Evolutionary conservation across 345 rosid genomes (phyloP).

Genomic region (Geranium rotundifolium): DNA sequence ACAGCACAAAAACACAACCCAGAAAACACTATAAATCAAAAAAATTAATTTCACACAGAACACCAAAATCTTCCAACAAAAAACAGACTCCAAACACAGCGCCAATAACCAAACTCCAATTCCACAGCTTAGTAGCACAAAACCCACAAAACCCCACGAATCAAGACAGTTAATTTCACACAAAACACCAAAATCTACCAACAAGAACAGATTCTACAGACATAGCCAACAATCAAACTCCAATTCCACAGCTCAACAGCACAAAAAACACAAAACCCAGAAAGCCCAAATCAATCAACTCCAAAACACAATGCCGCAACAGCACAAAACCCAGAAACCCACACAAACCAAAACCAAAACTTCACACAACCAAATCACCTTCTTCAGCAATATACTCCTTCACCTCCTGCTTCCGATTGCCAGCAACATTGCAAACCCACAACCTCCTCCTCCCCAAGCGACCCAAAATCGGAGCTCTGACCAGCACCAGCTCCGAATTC

Average conservation of each 20-base stretch:
- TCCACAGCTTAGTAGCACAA: neutral
- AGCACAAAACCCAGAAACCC: neutral
- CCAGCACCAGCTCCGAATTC: slow-evolving; percentile 17
- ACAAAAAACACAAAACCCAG: neutral
- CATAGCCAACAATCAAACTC: neutral
- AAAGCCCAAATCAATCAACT: neutral
- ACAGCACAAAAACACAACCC: neutral
- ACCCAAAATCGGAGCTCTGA: slow-evolving; percentile 14
- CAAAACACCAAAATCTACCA: too few species aligned
- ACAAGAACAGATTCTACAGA: neutral
- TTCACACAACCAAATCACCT: slow-evolving; percentile 13
- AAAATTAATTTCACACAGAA: neutral
- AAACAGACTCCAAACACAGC: neutral
- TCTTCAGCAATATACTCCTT: slow-evolving; percentile 17
- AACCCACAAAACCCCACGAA: neutral
- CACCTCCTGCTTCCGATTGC: slow-evolving; percentile 26
- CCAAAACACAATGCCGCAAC: neutral
- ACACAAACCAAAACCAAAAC: neutral
- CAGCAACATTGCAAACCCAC: slow-evolving; percentile 24
- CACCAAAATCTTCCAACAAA: too few species aligned
- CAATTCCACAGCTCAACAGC: neutral
- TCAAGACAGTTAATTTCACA: neutral
- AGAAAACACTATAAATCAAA: neutral
- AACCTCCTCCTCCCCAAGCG: slow-evolving; percentile 15
- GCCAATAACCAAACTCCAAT: neutral